Evolutionary conservation across 2,329 filamentous ascomycete species (phyloP), one percentile per base, ranked within the genome.

Genomic region (Arthrinium puccinioides): DNA sequence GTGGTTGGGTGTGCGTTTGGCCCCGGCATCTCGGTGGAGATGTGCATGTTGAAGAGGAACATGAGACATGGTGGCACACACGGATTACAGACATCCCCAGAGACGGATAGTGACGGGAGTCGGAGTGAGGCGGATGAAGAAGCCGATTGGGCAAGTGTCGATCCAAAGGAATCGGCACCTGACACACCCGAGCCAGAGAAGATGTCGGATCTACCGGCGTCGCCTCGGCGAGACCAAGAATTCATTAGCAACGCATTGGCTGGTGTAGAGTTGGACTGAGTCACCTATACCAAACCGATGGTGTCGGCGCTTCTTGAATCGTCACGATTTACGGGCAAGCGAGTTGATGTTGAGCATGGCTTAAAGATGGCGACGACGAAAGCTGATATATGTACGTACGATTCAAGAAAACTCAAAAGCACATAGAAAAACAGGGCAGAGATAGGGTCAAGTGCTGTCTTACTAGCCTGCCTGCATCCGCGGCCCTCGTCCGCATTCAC

Each of bases 1-100:
- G 69, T 86, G 5, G 69, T 84, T 2, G 79, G 75, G 2, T 81
- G 78, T 45, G 81, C 80, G 2, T 86, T 86, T 51, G 82, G 82
- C 0, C 82, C 82, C 0, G 82, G 82, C 1, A 77, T 86, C 45
- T 57, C 74, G 5, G 70, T 84, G 21, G 81, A 85, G 60, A 81
- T 81, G 72, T 79, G 76, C 52, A 67, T 84, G 60, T 55, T 85
- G 48, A 79, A 70, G 59, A 62, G 76, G 28, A 63, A 65, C 36
- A 46, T 63, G 51, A 49, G 44, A 21, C 26, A 37, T 6, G 47
- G 44, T 14, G 53, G 47, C 5, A 33, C 50, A n/a, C 53, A 49
- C 14, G 69, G 65, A 6, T 44, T 73, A 21, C 65, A 67, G 40
- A 74, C 71, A 21, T 70, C 71, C n/a, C 70, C 70, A 1, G 69